Evolutionary conservation across 2,329 filamentous ascomycete species (phyloP), one percentile per base, ranked within the genome.

Genomic region (Fusarium camptoceras): DNA sequence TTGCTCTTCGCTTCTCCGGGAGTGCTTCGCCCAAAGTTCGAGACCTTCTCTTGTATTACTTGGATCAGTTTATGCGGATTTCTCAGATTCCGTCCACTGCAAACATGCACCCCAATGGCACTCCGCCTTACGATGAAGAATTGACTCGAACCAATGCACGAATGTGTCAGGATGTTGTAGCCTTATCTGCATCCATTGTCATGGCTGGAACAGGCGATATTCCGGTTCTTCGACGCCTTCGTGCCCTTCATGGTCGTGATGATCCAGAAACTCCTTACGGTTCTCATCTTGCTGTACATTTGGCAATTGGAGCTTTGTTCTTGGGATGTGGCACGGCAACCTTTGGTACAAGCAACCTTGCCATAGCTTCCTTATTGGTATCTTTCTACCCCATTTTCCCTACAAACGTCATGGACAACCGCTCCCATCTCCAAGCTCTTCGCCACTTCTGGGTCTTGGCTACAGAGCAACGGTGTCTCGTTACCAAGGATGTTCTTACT

Each of bases 121-220:
- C 66, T 16, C 76, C 79, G 3, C 82, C 88, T 44, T 98, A 97
- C 77, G 97, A 99, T 76, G 90, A 92, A 44, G 94, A 93, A 75
- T 86, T 98, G 18, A 89, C 95, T 4, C 87, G 93, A 34, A 91
- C 92, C 55, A 95, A 94, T 10, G 91, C 94, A 3, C 88, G 94
- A 39, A 97, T 97, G 83, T 98, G 96, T 75, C 93, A 98, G 75
- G 94, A 98, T 76, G 85, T 97, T 4, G 81, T 98, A 14, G 93
- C 93, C 1, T 83, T 99, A 8, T 92, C 94, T 8, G 89, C 89
- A 24, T 91, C 96, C 1, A 93, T 92, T 3, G 93, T 98, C 54
- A 98, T 98, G 95, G 94, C 97, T 8, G 96, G 96, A 28, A 97
- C 94, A 1, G 96, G 97, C 41, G 97, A 99, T 76, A 83, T 99